Evolutionary conservation across 306 rosid species (phyloP).

Genomic region (Trifolium pratense): DNA sequence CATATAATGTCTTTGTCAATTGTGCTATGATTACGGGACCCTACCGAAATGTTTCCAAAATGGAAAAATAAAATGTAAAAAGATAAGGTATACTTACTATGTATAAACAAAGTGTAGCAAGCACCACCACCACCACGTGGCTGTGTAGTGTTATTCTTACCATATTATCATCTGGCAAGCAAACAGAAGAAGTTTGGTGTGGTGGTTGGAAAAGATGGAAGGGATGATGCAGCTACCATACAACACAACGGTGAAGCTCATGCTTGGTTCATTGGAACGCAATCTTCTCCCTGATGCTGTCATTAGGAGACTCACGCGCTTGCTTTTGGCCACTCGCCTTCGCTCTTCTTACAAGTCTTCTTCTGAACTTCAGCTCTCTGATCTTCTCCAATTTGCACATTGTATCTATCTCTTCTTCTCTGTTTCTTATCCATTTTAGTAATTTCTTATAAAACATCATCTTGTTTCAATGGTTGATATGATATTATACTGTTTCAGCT

Average conservation of each 20-base stretch:
- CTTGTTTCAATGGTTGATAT: background rate
- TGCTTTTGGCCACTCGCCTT: slow-evolving; percentile 72
- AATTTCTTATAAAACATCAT: background rate
- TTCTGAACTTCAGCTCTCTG: slow-evolving; percentile 66
- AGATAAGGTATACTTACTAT: no score
- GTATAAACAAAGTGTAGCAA: no score
- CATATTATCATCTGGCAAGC: background rate
- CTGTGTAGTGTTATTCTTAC: background rate
- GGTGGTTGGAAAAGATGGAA: slow-evolving; percentile 41
- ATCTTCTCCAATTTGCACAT: slow-evolving; percentile 63
- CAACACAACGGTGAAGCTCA: slow-evolving; percentile 55
- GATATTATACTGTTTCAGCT: slow-evolving; percentile 65
- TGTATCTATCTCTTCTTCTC: slow-evolving; percentile 44
- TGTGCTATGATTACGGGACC: no score
- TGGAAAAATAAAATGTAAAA: no score
- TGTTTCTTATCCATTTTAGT: background rate
- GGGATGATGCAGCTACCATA: slow-evolving; percentile 53
- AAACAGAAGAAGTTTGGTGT: background rate
- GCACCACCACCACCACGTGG: no score
- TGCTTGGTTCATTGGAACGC: slow-evolving; percentile 60
- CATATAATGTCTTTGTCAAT: no score
- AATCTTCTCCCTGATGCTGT: slow-evolving; percentile 75
- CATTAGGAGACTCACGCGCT: slow-evolving; percentile 63
- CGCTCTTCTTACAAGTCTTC: slow-evolving; percentile 76
- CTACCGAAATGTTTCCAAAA: no score